Evolutionary conservation across 176 grass and related monocot species (phyloP), one percentile per base, ranked within the genome.

Genomic region (Cymbopogon citratus): DNA sequence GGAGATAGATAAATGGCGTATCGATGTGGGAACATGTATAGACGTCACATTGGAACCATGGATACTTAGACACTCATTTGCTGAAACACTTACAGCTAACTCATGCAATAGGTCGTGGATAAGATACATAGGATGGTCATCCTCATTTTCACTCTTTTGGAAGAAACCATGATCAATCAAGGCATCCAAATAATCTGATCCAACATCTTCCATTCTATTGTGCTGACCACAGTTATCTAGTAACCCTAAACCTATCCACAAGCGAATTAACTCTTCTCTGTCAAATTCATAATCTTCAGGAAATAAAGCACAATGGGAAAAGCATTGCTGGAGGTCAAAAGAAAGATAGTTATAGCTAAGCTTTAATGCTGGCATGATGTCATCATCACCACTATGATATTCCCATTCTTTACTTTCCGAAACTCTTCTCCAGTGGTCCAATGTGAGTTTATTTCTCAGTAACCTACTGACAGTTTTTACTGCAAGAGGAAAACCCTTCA

Each of bases 331-430:
- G 18, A 88, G 54, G 16, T 79, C 31, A 38, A 71, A 43, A 16
- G 74, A 73, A n/a, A 84, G 74, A 35, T 78, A 66, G 5, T 65
- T 23, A 29, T 84, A 88, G 38, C 86, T 84, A 15, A 79, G 24
- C 65, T 56, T 78, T 40, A 88, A 35, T 46, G 74, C 83, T 0
- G 83, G 73, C 83, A 78, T 85, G 21, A 85, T 85, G 36, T 73
- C 83, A 70, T 78, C 70, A 63, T 60, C 67, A 18, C 9, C 57
- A 9, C 11, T 13, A n/a, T 36, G 48, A 45, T 10, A 12, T 51
- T 84, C 52, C 83, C 83, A 85, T 77, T 65, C 56, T 18, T 38
- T 63, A 23, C 75, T 85, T 24, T 78, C 39, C 26, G 16, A 34
- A 41, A 85, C 73, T 69, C 39, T 68, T 48, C 3, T 56, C 63